Percentiles rank a stretch among this genome's conserved stretches.
These are phyloP conservation scores for Solanum rostratum DNA, from an alignment of 257 asterid species.

Conservation along the genomic window DNA sequence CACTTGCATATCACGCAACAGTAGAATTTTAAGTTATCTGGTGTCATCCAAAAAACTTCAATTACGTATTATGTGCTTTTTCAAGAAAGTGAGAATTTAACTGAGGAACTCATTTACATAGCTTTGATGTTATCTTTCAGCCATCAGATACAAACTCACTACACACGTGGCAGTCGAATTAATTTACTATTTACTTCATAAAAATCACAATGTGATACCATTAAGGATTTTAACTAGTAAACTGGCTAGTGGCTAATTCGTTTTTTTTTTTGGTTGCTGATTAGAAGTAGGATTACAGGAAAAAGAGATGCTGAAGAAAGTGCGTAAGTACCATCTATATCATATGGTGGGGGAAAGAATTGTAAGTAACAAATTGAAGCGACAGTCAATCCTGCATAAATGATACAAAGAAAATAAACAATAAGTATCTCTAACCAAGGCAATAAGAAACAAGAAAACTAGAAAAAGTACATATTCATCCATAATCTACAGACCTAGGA, in stretches of 20 bases:
- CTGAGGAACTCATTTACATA: neutral
- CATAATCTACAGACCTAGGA: slow-evolving; percentile 33
- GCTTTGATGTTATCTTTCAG: neutral
- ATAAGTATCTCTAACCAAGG: neutral
- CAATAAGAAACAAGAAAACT: neutral
- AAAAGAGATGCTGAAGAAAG: neutral
- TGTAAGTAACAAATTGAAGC: slow-evolving; percentile 91
- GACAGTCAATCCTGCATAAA: slow-evolving; percentile 58
- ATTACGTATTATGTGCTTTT: neutral
- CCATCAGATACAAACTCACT: neutral
- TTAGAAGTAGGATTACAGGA: neutral
- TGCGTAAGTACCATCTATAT: slow-evolving; percentile 49
- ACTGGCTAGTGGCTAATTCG: neutral
- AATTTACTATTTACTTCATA: neutral
- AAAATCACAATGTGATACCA: neutral
- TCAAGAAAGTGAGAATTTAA: neutral
- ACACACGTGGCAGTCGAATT: neutral
- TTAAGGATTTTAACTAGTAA: neutral
- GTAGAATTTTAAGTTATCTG: neutral
- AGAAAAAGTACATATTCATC: neutral
- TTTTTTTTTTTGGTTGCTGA: neutral
- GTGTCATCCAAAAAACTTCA: neutral
- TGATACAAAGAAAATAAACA: slow-evolving; percentile 6
- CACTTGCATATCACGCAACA: neutral
- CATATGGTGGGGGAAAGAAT: slow-evolving; percentile 87